Percentiles rank a stretch among this genome's conserved stretches.
Evolutionary conservation across 805 yeast species (phyloP).

Genomic region (Metschnikowia cubensis): DNA sequence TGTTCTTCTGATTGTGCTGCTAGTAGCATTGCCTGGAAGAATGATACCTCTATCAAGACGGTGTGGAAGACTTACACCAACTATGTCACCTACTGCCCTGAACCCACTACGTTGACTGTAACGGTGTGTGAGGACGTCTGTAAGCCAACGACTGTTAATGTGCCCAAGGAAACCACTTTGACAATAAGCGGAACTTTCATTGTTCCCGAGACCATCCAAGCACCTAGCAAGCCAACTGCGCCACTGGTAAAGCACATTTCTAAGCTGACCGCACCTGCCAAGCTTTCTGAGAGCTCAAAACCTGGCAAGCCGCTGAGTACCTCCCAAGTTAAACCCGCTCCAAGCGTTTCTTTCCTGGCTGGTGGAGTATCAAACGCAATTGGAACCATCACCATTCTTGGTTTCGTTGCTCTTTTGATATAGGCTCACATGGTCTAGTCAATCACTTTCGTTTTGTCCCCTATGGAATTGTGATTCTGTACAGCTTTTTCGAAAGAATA

Average conservation of each 20-base stretch:
- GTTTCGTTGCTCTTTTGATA: neutral
- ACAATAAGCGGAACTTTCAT: neutral
- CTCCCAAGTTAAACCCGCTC: neutral
- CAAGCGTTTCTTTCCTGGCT: neutral
- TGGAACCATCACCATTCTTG: neutral
- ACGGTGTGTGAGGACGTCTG: neutral
- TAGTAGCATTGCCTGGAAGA: neutral
- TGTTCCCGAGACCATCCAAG: neutral
- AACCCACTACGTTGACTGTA: neutral
- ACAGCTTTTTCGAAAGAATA: neutral
- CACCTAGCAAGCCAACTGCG: neutral
- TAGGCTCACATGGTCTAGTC: neutral
- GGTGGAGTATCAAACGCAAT: neutral
- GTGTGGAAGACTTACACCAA: neutral
- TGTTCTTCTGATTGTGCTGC: neutral
- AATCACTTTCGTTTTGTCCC: neutral
- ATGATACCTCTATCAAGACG: neutral
- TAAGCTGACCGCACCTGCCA: neutral
- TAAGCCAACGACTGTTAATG: neutral
- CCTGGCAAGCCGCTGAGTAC: neutral
- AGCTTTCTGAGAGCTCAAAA: neutral
- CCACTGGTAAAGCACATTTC: neutral
- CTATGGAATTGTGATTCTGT: neutral
- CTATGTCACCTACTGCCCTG: neutral
- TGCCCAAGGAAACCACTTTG: neutral